Evolutionary conservation across 352 stramenopile genomes (phyloP), one percentile per base, ranked within the genome.

Genomic region (Phytopythium helicoides): DNA sequence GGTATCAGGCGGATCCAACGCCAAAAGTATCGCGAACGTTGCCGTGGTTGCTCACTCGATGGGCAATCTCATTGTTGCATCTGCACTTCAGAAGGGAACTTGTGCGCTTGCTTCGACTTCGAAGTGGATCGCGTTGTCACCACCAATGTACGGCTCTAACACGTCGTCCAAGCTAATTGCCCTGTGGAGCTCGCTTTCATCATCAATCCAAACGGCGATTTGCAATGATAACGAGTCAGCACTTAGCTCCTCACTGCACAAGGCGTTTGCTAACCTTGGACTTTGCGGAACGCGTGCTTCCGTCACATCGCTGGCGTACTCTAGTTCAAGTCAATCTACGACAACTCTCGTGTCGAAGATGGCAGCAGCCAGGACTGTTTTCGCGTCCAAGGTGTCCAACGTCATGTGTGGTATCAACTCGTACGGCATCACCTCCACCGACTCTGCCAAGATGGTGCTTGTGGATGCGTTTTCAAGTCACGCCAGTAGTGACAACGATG

Each of bases 21-120:
- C 42, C 19, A 58, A 54, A 47, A 47, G 38, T 4, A 54, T 76
- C 18, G 56, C 68, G 28, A 47, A 59, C 22, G 19, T 60, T 3
- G 52, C 52, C 16, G 18, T 66, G 8, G 40, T 66, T 15, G 47
- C 38, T 15, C 52, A 66, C 42, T 66, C 58, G 15, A 66, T 66
- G 58, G 58, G 58, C 25, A 66, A 66, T 34, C 18, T 66, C 9
- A 51, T 66, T 15, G 39, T 54, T 3, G 37, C 28, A n/a, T 44
- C 23, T 44, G 52, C 58, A 9, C 19, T 62, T 21, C 36, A 46
- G n/a, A 48, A 48, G 33, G 44, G 50, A n/a, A 16, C 21, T 21
- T 66, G 58, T 26, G 35, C 42, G 25, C 49, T 66, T 28, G 52
- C 40, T 10, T 45, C 51, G 21, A 52, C 37, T 12, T 49, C 42